phyloP scores from a whole-genome alignment of 164 flowering plant genomes.

The Tetracentron sinense region DNA sequence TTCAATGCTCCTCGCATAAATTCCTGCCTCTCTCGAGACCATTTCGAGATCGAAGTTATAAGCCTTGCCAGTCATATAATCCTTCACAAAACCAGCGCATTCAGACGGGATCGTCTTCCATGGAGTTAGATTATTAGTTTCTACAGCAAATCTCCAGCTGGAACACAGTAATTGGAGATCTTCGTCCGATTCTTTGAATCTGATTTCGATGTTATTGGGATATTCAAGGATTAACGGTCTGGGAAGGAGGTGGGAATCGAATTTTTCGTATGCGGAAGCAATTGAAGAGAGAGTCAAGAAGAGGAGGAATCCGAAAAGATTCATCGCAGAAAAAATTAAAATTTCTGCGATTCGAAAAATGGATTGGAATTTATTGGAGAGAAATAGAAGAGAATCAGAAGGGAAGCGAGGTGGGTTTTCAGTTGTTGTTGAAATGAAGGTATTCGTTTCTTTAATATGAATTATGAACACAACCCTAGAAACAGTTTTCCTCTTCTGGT shows the following conservation, averaged over 20 bases:
- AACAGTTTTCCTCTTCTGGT: too few species aligned
- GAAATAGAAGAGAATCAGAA: conserved; percentile 3
- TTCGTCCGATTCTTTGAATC: conserved; percentile 16
- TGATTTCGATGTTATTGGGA: conserved; percentile 23
- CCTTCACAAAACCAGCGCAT: conserved; percentile 60
- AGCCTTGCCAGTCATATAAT: conserved; percentile 54
- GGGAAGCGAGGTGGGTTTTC: not conserved
- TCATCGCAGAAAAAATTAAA: conserved; percentile 18
- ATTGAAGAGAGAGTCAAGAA: conserved; percentile 20
- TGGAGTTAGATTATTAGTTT: conserved; percentile 70
- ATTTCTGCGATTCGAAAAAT: not conserved
- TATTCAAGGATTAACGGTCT: conserved; percentile 59
- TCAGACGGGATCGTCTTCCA: conserved; percentile 78
- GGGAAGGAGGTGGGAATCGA: conserved; percentile 40
- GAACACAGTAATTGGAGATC: conserved; percentile 48
- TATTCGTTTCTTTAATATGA: conserved; percentile 12
- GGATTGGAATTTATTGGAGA: conserved; percentile 2
- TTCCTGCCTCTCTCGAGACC: conserved; percentile 62
- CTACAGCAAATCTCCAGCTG: conserved; percentile 82
- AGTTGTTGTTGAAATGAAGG: not conserved
- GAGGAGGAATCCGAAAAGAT: conserved; percentile 12
- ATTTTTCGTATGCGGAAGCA: conserved; percentile 17
- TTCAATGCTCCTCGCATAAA: conserved; percentile 42
- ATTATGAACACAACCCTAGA: too few species aligned
- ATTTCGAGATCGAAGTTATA: conserved; percentile 55